Conservation (phyloP, 176 grass and related monocot genomes). For the Raddia distichophylla region DNA sequence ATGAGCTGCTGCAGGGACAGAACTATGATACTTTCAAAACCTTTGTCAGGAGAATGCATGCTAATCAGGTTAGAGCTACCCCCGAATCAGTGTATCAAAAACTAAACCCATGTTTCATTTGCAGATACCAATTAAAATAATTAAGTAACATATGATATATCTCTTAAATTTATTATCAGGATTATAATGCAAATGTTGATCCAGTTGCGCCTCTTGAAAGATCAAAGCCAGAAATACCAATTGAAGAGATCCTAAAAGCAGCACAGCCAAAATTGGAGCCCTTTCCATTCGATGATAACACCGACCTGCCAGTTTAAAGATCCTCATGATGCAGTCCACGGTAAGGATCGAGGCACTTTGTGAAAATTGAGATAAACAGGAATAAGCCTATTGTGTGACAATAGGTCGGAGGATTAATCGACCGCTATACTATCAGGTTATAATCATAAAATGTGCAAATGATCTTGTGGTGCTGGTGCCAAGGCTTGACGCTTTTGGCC, state of each 20-base stretch:
- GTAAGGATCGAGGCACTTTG: conserved; percentile 17
- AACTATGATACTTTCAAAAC: conserved; percentile 76
- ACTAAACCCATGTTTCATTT: background rate
- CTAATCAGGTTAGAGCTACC: conserved; percentile 64
- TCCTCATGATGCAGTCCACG: background rate
- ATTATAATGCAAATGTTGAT: conserved; percentile 47
- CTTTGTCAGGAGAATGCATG: conserved; percentile 93
- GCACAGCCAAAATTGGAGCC: conserved; percentile 56
- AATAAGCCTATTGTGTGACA: conserved; percentile 22
- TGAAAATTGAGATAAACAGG: background rate
- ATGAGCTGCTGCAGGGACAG: conserved; percentile 59
- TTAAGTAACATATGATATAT: background rate
- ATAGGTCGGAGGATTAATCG: conserved; percentile 39
- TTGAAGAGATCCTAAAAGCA: conserved; percentile 51
- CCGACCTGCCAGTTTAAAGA: conserved; percentile 59
- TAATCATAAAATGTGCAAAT: conserved; percentile 1
- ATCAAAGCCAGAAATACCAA: conserved; percentile 58
- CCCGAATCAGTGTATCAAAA: background rate
- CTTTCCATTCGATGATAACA: conserved; percentile 55
- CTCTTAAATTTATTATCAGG: conserved; percentile 39
- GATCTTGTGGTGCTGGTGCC: conserved; percentile 21
- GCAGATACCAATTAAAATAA: background rate
- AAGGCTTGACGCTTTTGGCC: background rate
- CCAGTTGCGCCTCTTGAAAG: conserved; percentile 53
- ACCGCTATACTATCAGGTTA: conserved; percentile 27